Percentiles rank a stretch among this genome's conserved stretches.
These are phyloP conservation scores for Curvularia lunata DNA, from an alignment of 2,329 filamentous ascomycete genomes.

Conservation along the genomic window DNA sequence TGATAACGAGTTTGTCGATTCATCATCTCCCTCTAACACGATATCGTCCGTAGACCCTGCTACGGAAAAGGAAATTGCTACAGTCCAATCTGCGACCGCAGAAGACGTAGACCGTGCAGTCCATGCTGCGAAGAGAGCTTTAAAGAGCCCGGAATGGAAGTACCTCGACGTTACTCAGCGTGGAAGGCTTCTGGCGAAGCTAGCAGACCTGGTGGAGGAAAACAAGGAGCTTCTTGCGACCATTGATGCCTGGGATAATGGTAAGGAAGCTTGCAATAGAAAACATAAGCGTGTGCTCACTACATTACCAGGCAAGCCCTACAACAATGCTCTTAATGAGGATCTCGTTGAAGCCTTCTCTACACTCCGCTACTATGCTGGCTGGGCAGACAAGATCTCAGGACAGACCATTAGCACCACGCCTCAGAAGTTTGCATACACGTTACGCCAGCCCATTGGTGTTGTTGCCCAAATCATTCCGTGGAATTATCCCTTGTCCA, in stretches of 20 bases:
- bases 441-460: conserved; percentile 38
- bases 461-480: conserved; percentile 36
- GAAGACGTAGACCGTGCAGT: conserved; percentile 47
- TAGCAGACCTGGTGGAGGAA: conserved; percentile 39
- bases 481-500: conserved; percentile 52
- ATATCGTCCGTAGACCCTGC: conserved; percentile 27
- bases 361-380: conserved; percentile 71
- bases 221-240: conserved; percentile 30
- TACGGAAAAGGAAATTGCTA: conserved; percentile 39
- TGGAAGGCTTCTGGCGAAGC: conserved; percentile 30
- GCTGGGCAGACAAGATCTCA: conserved; percentile 77
- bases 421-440: conserved; percentile 73
- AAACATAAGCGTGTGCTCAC: neutral
- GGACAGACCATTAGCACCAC: conserved; percentile 72
- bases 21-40: conserved; percentile 37
- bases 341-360: conserved; percentile 65
- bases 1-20: conserved; percentile 53
- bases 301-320: conserved; percentile 61
- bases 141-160: conserved; percentile 33
- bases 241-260: conserved; percentile 71
- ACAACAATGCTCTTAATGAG: conserved; percentile 64
- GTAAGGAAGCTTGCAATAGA: conserved; percentile 41
- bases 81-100: conserved; percentile 40
- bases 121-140: conserved; percentile 38
- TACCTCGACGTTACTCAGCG: conserved; percentile 23